Conservation (phyloP, 1,284 basidiomycete genomes). For the Cystobasidium sp. region DNA sequence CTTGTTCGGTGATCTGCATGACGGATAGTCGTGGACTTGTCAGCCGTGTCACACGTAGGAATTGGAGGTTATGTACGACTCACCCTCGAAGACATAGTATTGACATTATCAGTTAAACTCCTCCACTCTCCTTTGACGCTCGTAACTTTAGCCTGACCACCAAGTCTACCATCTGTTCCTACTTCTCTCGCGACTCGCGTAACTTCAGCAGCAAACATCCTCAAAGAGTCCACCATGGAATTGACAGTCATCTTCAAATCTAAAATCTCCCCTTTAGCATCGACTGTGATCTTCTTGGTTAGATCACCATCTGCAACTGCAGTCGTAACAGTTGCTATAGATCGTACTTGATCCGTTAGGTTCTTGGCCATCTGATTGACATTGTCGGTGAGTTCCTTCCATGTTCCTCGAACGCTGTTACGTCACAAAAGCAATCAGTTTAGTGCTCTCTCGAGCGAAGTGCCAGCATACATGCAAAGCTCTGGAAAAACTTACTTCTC, state of each 20-base stretch:
- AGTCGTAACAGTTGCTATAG: constrained; percentile 44
- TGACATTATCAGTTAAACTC: constrained; percentile 59
- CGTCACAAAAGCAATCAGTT: background rate
- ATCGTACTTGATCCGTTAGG: constrained; percentile 84
- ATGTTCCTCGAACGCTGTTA: constrained; percentile 59
- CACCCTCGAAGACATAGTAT: constrained; percentile 59
- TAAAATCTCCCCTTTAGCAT: constrained; percentile 93
- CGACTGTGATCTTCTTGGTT: constrained; percentile 93
- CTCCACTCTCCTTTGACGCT: constrained; percentile 61
- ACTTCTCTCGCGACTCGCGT: constrained; percentile 86
- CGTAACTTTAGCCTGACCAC: constrained; percentile 55
- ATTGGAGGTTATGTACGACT: background rate
- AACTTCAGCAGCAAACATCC: constrained; percentile 93
- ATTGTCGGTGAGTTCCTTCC: constrained; percentile 55
- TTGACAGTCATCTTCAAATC: constrained; percentile 77
- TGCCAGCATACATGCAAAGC: background rate
- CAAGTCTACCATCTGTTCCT: constrained; percentile 57
- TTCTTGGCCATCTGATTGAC: constrained; percentile 62
- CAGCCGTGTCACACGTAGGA: background rate
- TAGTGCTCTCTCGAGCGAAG: background rate
- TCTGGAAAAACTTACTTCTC: constrained; percentile 47
- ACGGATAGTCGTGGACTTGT: background rate
- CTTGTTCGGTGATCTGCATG: constrained; percentile 50
- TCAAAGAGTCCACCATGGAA: constrained; percentile 93
- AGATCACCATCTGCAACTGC: constrained; percentile 95